Conservation (phyloP, 805 yeast genomes). For the Teunomyces gatunensis region DNA sequence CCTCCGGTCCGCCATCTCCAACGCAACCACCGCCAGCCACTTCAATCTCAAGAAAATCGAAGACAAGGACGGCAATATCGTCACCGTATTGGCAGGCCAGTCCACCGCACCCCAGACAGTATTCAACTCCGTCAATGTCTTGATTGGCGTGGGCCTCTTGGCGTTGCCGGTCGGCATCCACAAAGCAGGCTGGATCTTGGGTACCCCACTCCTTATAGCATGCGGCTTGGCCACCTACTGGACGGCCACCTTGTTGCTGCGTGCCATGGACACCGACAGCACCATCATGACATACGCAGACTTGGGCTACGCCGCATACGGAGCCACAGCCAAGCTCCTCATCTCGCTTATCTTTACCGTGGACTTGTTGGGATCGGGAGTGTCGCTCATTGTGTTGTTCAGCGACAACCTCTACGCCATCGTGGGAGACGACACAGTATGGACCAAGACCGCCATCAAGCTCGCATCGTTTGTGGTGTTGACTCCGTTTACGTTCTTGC, state of each 20-base stretch:
- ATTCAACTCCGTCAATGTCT: slow-evolving; percentile 72
- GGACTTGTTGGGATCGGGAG: slow-evolving; percentile 61
- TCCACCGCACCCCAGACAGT: slow-evolving; percentile 74
- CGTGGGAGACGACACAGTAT: slow-evolving; percentile 31
- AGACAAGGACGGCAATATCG: slow-evolving; percentile 64
- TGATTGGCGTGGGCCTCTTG: slow-evolving; percentile 73
- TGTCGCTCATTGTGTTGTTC: slow-evolving; percentile 57
- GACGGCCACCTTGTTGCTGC: slow-evolving; percentile 49
- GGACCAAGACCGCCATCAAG: slow-evolving; percentile 55
- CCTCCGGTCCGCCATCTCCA: slow-evolving; percentile 34
- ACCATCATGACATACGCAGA: slow-evolving; percentile 32
- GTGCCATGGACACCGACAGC: slow-evolving; percentile 24
- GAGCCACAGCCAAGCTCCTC: slow-evolving; percentile 61
- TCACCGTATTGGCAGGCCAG: slow-evolving; percentile 51
- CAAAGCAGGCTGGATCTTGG: slow-evolving; percentile 65
- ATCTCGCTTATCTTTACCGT: slow-evolving; percentile 60
- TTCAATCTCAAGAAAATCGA: slow-evolving; percentile 62
- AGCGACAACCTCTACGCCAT: slow-evolving; percentile 56
- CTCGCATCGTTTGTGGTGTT: slow-evolving; percentile 63
- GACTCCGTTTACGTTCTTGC: slow-evolving; percentile 73
- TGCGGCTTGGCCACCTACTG: slow-evolving; percentile 51
- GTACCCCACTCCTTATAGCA: slow-evolving; percentile 38
- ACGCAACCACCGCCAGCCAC: slow-evolving; percentile 45
- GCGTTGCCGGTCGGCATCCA: slow-evolving; percentile 70
- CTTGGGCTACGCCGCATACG: slow-evolving; percentile 27